These are phyloP conservation scores for Eleusine indica DNA, from an alignment of 176 grass and related monocot species.

Conservation along the genomic window DNA sequence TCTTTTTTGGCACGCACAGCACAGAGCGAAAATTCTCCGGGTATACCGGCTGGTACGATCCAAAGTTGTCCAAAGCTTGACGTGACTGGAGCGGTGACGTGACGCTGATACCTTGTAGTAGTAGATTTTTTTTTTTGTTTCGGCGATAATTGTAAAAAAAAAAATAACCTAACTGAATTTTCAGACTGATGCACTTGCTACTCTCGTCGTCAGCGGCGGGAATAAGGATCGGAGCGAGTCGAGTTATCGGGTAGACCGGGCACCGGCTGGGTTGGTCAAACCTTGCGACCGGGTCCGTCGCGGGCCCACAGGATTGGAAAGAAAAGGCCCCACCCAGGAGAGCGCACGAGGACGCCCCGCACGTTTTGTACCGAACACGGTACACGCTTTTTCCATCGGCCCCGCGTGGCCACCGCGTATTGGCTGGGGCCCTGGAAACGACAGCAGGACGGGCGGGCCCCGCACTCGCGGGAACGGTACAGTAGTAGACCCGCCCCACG, in stretches of 20 bases:
- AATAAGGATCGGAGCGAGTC: background rate
- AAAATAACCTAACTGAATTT: background rate
- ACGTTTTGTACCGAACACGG: constrained; percentile 3
- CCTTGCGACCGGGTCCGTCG: background rate
- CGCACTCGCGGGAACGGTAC: too few species aligned
- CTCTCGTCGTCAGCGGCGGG: background rate
- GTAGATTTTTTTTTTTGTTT: background rate
- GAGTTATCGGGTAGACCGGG: background rate
- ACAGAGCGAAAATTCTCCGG: background rate
- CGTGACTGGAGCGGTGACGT: too few species aligned
- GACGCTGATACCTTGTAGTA: background rate
- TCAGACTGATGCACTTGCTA: background rate
- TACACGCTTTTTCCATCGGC: background rate
- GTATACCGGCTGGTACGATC: background rate
- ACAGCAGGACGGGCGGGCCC: constrained; percentile 21
- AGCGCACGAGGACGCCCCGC: background rate
- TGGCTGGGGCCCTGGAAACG: background rate
- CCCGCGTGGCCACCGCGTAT: background rate
- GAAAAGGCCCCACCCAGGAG: background rate
- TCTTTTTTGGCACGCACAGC: background rate
- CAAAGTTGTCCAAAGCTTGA: background rate
- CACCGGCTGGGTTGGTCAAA: background rate
- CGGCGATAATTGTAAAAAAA: background rate
- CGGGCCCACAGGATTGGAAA: background rate
- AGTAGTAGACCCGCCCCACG: background rate